These are phyloP conservation scores for Neofusicoccum parvum DNA, from an alignment of 2,329 filamentous ascomycete species.

Conservation along the genomic window DNA sequence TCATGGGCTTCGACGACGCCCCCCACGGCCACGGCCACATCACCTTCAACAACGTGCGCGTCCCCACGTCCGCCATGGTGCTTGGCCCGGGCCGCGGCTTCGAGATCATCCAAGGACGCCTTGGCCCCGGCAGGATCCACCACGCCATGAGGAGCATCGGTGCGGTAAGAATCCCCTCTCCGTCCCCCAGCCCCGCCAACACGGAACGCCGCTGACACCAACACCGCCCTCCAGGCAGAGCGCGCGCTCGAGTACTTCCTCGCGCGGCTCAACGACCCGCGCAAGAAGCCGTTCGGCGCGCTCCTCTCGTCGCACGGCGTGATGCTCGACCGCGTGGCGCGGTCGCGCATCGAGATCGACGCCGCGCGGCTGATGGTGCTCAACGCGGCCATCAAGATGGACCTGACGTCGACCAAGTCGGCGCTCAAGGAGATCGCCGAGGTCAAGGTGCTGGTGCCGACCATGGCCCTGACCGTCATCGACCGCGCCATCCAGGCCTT, in stretches of 20 bases:
- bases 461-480: conserved; percentile 80
- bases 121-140: conserved; percentile 94
- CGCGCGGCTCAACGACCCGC: conserved; percentile 87
- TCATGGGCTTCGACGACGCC: conserved; percentile 97
- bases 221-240: conserved; percentile 55
- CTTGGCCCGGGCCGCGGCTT: conserved; percentile 93
- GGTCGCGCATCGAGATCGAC: conserved; percentile 91
- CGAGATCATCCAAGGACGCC: conserved; percentile 96
- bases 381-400: conserved; percentile 94
- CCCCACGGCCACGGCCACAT: conserved; percentile 97
- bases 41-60: conserved; percentile 83
- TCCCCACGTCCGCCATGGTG: conserved; percentile 81
- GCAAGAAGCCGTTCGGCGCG: conserved; percentile 90
- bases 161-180: conserved; percentile 48
- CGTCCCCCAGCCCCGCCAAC: too few relatives aligned
- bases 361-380: conserved; percentile 85
- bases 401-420: conserved; percentile 82
- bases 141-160: conserved; percentile 97
- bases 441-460: conserved; percentile 89
- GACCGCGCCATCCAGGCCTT: conserved; percentile 94
- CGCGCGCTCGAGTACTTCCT: conserved; percentile 93
- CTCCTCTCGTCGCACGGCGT: conserved; percentile 86
- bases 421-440: conserved; percentile 92
- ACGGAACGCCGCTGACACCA: too few relatives aligned
- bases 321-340: conserved; percentile 92